A percentile compares a stretch with the other conserved stretches of the same genome.
phyloP scores from a whole-genome alignment of 192 early-diverging fungal species.

The Coemansia sp. region DNA sequence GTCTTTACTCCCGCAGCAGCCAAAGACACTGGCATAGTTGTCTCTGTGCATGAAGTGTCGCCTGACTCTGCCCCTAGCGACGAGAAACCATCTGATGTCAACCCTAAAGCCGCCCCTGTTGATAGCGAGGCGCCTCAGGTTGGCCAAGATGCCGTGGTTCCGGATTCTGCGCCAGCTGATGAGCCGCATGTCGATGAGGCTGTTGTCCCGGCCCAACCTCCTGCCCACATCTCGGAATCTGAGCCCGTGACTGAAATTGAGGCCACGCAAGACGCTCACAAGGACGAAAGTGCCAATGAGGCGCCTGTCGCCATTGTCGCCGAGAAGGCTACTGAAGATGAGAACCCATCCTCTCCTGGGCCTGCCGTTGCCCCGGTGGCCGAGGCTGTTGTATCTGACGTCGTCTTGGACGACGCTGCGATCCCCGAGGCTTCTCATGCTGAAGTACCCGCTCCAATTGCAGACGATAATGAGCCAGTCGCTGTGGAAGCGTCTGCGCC shows the following conservation, averaged over 20 bases:
- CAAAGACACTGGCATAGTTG: neutral
- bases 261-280: conserved; percentile 1
- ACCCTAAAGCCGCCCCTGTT: conserved; percentile 2
- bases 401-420: neutral
- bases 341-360: neutral
- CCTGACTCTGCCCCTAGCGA: neutral
- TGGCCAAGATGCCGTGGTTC: conserved; percentile 3
- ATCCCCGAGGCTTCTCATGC: conserved; percentile 7
- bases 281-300: conserved; percentile 4
- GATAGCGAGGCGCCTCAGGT: neutral
- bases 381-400: conserved; percentile 5
- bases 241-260: neutral
- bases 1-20: conserved; percentile 4
- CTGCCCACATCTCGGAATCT: neutral
- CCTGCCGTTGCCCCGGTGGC: neutral
- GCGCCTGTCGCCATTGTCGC: conserved; percentile 1
- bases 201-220: neutral
- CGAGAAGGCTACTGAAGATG: conserved; percentile 7
- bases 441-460: neutral
- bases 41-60: neutral
- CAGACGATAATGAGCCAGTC: neutral
- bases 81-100: conserved; percentile 5
- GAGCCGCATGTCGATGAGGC: conserved; percentile 13
- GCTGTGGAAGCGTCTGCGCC: neutral
- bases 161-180: conserved; percentile 8